Percentiles rank a stretch among this genome's conserved stretches.
These are phyloP conservation scores for Pseudogymnoascus sp. DNA, from an alignment of 2,329 filamentous ascomycete species.

Conservation along the genomic window DNA sequence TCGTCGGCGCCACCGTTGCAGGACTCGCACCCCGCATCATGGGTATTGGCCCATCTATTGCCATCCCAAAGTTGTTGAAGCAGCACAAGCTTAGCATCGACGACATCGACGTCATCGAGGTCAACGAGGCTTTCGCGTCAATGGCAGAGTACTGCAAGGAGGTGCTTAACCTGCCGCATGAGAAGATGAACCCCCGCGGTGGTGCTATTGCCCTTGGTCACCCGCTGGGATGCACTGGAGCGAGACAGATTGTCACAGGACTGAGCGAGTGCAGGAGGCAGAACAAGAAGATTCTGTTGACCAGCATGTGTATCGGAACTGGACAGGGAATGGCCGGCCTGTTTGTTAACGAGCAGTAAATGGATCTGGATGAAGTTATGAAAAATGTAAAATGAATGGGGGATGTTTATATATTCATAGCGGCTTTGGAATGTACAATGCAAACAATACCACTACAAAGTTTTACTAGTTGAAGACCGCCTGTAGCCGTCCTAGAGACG, in stretches of 20 bases:
- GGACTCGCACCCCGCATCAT: slow-evolving; percentile 91
- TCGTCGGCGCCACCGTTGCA: slow-evolving; percentile 81
- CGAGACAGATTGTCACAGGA: slow-evolving; percentile 80
- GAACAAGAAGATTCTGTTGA: slow-evolving; percentile 85
- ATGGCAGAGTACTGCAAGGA: slow-evolving; percentile 94
- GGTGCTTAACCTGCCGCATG: slow-evolving; percentile 59
- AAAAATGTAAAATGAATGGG: slow-evolving; percentile 1
- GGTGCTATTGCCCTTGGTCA: slow-evolving; percentile 79
- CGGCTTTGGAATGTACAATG: neutral
- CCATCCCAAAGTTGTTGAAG: slow-evolving; percentile 72
- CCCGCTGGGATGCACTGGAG: slow-evolving; percentile 70
- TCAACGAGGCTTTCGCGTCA: slow-evolving; percentile 96
- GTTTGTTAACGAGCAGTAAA: slow-evolving; percentile 51
- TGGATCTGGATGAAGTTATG: neutral
- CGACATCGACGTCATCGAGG: slow-evolving; percentile 83
- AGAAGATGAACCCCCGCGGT: slow-evolving; percentile 74
- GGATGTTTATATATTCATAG: neutral
- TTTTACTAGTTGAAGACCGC: neutral
- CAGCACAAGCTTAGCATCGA: slow-evolving; percentile 70
- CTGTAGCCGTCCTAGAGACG: neutral
- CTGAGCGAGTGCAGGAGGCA: slow-evolving; percentile 74
- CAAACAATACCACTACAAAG: neutral
- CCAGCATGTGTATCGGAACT: slow-evolving; percentile 78
- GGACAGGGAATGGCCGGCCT: slow-evolving; percentile 62
- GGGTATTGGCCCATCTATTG: slow-evolving; percentile 77